Percentiles rank a stretch among this genome's conserved stretches.
Evolutionary conservation across 768 basidiomycete species (phyloP).

Genomic region (Pleurotus salmoneostramineus): DNA sequence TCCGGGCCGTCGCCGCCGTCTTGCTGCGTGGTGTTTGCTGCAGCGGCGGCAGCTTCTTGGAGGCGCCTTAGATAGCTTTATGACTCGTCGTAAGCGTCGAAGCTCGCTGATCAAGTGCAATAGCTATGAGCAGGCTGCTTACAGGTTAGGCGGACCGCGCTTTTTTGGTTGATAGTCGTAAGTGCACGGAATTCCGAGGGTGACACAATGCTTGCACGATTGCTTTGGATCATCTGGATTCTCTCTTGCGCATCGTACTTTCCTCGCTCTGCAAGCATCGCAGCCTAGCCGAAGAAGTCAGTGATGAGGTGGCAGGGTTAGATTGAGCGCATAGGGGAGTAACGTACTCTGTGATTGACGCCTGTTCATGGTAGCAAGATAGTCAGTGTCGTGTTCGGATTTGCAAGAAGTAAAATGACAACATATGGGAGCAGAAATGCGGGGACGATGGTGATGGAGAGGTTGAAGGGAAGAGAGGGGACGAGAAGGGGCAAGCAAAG

Average conservation of each 20-base stretch:
- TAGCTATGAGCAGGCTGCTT: slow-evolving; percentile 22
- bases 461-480: slow-evolving; percentile 33
- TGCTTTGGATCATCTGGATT: slow-evolving; percentile 73
- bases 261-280: slow-evolving; percentile 83
- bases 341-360: slow-evolving; percentile 79
- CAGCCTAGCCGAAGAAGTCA: slow-evolving; percentile 49
- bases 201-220: slow-evolving; percentile 84
- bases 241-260: slow-evolving; percentile 81
- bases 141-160: slow-evolving; percentile 90
- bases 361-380: slow-evolving; percentile 42
- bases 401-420: slow-evolving; percentile 24
- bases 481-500: slow-evolving; percentile 31
- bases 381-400: slow-evolving; percentile 18
- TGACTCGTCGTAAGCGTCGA: slow-evolving; percentile 7
- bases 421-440: slow-evolving; percentile 24
- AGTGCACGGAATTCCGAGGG: slow-evolving; percentile 79
- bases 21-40: slow-evolving; percentile 35
- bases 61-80: slow-evolving; percentile 72
- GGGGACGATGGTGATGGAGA: slow-evolving; percentile 25
- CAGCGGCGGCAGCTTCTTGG: slow-evolving; percentile 66
- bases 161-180: slow-evolving; percentile 95
- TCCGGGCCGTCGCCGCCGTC: slow-evolving; percentile 30
- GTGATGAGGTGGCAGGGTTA: slow-evolving; percentile 14
- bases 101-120: not conserved
- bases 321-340: slow-evolving; percentile 14